phyloP scores from a whole-genome alignment of 2,329 filamentous ascomycete genomes.

The Rasamsonia emersonii region DNA sequence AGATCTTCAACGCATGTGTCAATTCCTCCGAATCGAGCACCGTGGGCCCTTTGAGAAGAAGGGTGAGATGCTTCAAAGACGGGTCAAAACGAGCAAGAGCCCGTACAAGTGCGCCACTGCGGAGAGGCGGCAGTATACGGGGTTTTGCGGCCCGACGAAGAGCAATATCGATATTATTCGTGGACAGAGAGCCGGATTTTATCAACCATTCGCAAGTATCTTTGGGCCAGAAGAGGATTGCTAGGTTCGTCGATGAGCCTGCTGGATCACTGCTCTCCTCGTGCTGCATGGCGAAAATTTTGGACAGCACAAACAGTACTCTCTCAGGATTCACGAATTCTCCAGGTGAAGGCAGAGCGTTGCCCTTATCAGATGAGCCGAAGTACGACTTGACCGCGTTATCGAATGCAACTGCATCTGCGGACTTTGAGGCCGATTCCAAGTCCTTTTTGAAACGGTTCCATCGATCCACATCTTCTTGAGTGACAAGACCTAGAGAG shows the following conservation, averaged over 20 bases:
- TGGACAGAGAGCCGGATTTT: conserved; percentile 27
- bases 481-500: conserved; percentile 22
- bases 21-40: conserved; percentile 31
- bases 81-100: conserved; percentile 32
- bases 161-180: conserved; percentile 32
- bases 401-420: conserved; percentile 26
- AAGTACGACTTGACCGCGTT: conserved; percentile 24
- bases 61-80: conserved; percentile 28
- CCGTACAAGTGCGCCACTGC: conserved; percentile 29
- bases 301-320: conserved; percentile 28
- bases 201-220: conserved; percentile 35
- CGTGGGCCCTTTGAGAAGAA: conserved; percentile 27
- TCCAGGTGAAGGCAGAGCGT: conserved; percentile 15
- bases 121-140: conserved; percentile 28
- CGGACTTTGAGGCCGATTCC: conserved; percentile 18
- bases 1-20: conserved; percentile 28
- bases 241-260: conserved; percentile 20
- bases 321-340: conserved; percentile 29
- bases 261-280: conserved; percentile 15
- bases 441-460: conserved; percentile 22
- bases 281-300: conserved; percentile 26
- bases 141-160: conserved; percentile 26
- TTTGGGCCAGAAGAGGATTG: conserved; percentile 27
- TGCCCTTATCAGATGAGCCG: conserved; percentile 12
- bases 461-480: conserved; percentile 27